Evolutionary conservation across 2,329 filamentous ascomycete genomes (phyloP).

Genomic region (Apiospora arundinis): DNA sequence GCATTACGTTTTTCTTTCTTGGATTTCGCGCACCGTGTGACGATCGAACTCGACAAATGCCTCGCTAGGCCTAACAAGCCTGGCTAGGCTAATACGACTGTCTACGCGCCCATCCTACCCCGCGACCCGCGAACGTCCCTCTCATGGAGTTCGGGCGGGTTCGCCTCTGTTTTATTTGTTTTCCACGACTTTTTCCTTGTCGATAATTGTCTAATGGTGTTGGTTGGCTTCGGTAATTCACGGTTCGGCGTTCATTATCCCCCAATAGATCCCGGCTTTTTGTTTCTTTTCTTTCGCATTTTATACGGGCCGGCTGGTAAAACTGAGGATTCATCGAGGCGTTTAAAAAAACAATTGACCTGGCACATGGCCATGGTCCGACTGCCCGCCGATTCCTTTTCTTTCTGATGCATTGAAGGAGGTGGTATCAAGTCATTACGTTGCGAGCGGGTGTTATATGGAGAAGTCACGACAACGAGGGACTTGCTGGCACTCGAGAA

Average conservation of each 20-base stretch:
- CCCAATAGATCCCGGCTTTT: conserved; percentile 38
- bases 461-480: too few relatives aligned
- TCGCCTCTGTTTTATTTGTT: conserved; percentile 24
- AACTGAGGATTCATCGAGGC: conserved; percentile 37
- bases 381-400: conserved; percentile 27
- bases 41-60: neutral
- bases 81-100: neutral
- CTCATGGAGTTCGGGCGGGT: conserved; percentile 24
- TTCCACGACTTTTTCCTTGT: conserved; percentile 34
- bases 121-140: conserved; percentile 21
- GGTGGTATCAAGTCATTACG: conserved; percentile 3
- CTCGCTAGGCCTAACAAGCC: neutral
- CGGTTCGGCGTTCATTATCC: conserved; percentile 31
- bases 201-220: conserved; percentile 39
- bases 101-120: neutral
- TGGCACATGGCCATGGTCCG: conserved; percentile 28
- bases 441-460: conserved; percentile 8
- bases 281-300: conserved; percentile 38
- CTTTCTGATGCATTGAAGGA: conserved; percentile 21
- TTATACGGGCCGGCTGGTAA: conserved; percentile 39
- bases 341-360: conserved; percentile 39
- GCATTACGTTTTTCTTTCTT: conserved; percentile 18
- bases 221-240: conserved; percentile 34
- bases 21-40: neutral
- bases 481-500: neutral